These are phyloP conservation scores for Xylariaceae sp. DNA, from an alignment of 2,329 filamentous ascomycete genomes.

Conservation along the genomic window DNA sequence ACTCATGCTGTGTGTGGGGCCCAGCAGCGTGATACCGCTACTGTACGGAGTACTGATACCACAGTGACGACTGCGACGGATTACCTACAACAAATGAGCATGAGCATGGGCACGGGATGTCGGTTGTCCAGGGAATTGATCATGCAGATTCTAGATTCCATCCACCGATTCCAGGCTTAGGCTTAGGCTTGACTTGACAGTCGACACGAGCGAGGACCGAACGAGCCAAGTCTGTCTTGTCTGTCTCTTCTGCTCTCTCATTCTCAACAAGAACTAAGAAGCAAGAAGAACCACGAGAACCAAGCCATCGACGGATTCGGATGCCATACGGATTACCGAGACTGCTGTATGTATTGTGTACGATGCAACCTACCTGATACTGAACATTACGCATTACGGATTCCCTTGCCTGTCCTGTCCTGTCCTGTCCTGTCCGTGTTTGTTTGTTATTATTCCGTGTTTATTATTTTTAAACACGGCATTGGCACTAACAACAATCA, in stretches of 20 bases:
- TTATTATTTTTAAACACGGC: too few relatives aligned
- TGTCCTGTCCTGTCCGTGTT: too few relatives aligned
- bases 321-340: too few relatives aligned
- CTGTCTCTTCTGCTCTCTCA: not conserved
- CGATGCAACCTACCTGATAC: too few relatives aligned
- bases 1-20: constrained; percentile 5
- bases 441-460: too few relatives aligned
- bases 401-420: too few relatives aligned
- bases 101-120: not conserved
- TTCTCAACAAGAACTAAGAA: not conserved
- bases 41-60: constrained; percentile 6
- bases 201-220: constrained; percentile 5
- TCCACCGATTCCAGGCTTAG: constrained; percentile 12
- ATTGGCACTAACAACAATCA: not conserved
- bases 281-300: not conserved
- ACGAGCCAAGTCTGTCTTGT: constrained; percentile 6
- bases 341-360: too few relatives aligned
- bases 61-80: not conserved
- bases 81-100: not conserved
- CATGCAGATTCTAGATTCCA: constrained; percentile 10
- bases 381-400: too few relatives aligned
- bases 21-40: constrained; percentile 2
- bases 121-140: constrained; percentile 1
- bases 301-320: too few relatives aligned
- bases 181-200: too few relatives aligned